Percentiles rank a stretch among this genome's conserved stretches.
Evolutionary conservation across 441 rosid genomes (phyloP).

Genomic region (Metrosideros polymorpha): DNA sequence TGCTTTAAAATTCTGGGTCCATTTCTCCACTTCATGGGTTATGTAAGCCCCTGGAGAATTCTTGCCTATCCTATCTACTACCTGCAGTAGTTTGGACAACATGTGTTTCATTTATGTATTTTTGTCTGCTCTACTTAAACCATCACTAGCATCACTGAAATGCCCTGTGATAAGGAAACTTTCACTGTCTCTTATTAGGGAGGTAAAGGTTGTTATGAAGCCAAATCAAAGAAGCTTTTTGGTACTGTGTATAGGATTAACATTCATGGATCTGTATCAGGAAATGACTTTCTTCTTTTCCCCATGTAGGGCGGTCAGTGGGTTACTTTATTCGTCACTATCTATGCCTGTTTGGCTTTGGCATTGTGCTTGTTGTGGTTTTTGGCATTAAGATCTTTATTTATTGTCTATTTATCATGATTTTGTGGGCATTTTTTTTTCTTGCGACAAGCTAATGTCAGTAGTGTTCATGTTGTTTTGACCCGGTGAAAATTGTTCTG

Average conservation of each 20-base stretch:
- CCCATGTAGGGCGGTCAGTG: background rate
- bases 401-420: background rate
- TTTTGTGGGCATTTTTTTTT: background rate
- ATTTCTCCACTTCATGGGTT: background rate
- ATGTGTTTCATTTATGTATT: background rate
- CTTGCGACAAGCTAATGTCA: background rate
- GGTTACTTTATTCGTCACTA: background rate
- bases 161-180: background rate
- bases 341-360: background rate
- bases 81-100: background rate
- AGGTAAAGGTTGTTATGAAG: background rate
- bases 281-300: background rate
- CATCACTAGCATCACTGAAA: background rate
- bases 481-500: constrained; percentile 8
- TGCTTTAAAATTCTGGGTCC: background rate
- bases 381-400: background rate
- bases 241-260: background rate
- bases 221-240: background rate
- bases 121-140: background rate
- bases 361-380: background rate
- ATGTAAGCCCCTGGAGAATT: background rate
- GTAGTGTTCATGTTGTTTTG: background rate
- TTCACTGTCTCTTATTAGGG: background rate
- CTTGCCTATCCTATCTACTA: background rate
- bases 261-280: background rate